A percentile compares a stretch with the other conserved stretches of the same genome.
Conservation (phyloP, 2,329 filamentous ascomycete genomes). For the Aureobasidium zeae region DNA sequence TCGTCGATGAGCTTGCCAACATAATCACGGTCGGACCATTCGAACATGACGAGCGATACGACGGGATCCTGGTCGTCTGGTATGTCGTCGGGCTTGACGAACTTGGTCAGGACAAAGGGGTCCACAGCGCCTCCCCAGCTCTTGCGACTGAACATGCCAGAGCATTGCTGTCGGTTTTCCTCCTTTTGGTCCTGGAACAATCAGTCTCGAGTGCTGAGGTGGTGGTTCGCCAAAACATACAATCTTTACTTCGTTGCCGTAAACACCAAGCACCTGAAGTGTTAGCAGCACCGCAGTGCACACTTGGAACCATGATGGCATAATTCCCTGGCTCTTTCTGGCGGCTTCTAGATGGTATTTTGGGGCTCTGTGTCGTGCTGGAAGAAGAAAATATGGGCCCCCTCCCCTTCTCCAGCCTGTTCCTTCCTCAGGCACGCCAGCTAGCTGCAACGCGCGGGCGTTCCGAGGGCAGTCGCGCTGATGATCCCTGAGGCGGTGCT, state of each 20-base stretch:
- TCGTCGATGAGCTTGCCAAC: slow-evolving; percentile 57
- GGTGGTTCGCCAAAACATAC: slow-evolving; percentile 23
- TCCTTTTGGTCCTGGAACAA: slow-evolving; percentile 57
- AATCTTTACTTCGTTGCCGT: slow-evolving; percentile 26
- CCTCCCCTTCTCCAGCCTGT: background rate
- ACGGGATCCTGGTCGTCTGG: slow-evolving; percentile 59
- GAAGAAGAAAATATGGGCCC: background rate
- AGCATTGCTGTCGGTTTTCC: slow-evolving; percentile 71
- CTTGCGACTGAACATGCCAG: slow-evolving; percentile 87
- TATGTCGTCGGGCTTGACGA: slow-evolving; percentile 49
- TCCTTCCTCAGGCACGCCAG: background rate
- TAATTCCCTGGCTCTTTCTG: slow-evolving; percentile 15
- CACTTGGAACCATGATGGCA: slow-evolving; percentile 25
- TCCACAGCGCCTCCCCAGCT: slow-evolving; percentile 82
- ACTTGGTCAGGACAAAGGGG: slow-evolving; percentile 81
- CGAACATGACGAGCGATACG: slow-evolving; percentile 81
- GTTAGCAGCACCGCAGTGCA: slow-evolving; percentile 24
- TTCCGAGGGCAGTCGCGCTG: slow-evolving; percentile 1
- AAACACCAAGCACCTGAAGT: slow-evolving; percentile 19
- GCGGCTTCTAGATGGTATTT: background rate
- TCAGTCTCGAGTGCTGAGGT: no score
- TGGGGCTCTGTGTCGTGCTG: background rate
- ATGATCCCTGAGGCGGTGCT: slow-evolving; percentile 1
- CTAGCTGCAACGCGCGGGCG: slow-evolving; percentile 5
- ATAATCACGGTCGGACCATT: slow-evolving; percentile 77